Evolutionary conservation across 2,329 filamentous ascomycete genomes (phyloP).

Genomic region (Clonostachys rosea): DNA sequence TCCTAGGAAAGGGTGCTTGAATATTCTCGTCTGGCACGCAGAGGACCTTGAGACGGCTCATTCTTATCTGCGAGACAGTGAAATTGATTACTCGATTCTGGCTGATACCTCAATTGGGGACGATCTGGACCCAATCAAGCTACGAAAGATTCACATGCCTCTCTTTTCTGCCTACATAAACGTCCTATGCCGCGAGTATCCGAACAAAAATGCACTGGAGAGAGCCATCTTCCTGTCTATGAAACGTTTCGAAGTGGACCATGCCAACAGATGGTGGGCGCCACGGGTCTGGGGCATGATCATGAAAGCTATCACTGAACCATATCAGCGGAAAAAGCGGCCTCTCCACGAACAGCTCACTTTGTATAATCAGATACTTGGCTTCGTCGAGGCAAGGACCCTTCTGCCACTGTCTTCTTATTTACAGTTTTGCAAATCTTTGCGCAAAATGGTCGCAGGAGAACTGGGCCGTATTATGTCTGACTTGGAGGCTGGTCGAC

Average conservation of each 20-base stretch:
- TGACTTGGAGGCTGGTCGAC: constrained; percentile 3
- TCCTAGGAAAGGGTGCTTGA: constrained; percentile 45
- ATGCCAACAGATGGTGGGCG: constrained; percentile 12
- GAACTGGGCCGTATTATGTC: constrained; percentile 6
- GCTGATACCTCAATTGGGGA: no score
- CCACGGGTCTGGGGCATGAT: constrained; percentile 24
- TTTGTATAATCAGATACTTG: constrained; percentile 15
- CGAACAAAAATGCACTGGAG: constrained; percentile 7
- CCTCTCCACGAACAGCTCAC: constrained; percentile 16
- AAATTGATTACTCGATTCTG: not conserved
- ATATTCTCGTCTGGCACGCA: constrained; percentile 50
- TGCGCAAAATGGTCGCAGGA: constrained; percentile 9
- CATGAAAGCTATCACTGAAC: constrained; percentile 12
- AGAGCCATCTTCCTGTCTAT: constrained; percentile 19
- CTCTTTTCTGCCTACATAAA: constrained; percentile 46
- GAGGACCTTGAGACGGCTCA: constrained; percentile 38
- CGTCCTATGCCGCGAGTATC: not conserved
- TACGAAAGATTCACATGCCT: constrained; percentile 17
- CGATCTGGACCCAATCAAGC: constrained; percentile 11
- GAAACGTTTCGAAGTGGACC: not conserved
- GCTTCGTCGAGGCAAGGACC: constrained; percentile 17
- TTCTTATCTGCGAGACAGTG: constrained; percentile 43
- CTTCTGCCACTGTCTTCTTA: constrained; percentile 11
- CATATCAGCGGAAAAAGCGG: constrained; percentile 5
- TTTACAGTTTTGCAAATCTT: constrained; percentile 11